Evolutionary conservation across 140 eudicot genomes (phyloP), one percentile per base, ranked within the genome.

Genomic region (Stevia rebaudiana): DNA sequence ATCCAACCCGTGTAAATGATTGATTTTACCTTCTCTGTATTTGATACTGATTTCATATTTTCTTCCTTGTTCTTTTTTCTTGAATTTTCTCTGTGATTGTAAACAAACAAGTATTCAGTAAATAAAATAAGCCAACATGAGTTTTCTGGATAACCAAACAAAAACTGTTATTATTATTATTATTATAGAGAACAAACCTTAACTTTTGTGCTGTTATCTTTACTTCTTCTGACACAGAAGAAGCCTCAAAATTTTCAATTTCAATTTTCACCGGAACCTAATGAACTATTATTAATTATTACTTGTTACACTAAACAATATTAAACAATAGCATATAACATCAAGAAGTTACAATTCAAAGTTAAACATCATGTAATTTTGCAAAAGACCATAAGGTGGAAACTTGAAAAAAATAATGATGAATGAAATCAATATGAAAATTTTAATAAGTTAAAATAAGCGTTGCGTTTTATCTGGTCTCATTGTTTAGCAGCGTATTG

Each of bases 11-110:
- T 35, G 46, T 58, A 17, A 11, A 36, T 19, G 16, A 19, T 58
- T 18, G 35, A 36, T 23, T 18, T 12, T 80, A 90, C 97, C 94
- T 87, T 90, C 70, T 84, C 95, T 67, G 81, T 81, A 64, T 64
- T 67, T 25, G 79, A 71, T 71, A 76, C 94, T 31, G 74, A 30
- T 36, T 78, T 79, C 76, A 63, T 79, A 49, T 84, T 80, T 69
- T 76, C 81, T 51, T 74, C 85, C 73, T 80, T 87, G 70, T 50
- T 69, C 70, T 21, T 64, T 75, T 25, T 74, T 12, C 66, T 75
- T 65, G 72, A 83, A 54, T 61, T 71, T 16, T 76, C 61, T 80
- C 95, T 86, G 52, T 54, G 79, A 36, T 71, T 39, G n/a, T 37
- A 61, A 54, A 79, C 24, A 49, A 9, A 23, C 0, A 54, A 19